Conservation (phyloP, 2,329 filamentous ascomycete species). For the Tolypocladium ovalisporum region DNA sequence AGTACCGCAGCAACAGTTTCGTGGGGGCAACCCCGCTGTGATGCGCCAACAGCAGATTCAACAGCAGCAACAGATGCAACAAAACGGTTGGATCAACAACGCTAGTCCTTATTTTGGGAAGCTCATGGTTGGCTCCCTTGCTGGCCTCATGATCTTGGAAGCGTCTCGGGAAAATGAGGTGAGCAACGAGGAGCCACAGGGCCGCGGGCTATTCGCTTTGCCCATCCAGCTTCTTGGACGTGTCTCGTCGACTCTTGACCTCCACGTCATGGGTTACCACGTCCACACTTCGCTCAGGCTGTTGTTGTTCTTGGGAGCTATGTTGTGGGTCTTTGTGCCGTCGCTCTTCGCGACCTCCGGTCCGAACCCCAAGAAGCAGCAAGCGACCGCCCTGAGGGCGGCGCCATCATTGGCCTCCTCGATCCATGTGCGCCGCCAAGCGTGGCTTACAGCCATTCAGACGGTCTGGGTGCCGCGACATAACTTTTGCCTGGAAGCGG, state of each 20-base stretch:
- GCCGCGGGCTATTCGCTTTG: slow-evolving; percentile 55
- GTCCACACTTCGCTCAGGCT: slow-evolving; percentile 42
- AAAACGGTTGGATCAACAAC: slow-evolving; percentile 42
- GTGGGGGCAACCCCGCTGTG: slow-evolving; percentile 28
- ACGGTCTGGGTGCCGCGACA: slow-evolving; percentile 86
- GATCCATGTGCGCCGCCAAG: slow-evolving; percentile 74
- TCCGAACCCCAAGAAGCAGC: slow-evolving; percentile 40
- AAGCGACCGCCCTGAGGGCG: slow-evolving; percentile 33
- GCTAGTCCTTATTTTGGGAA: slow-evolving; percentile 54
- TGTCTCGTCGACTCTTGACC: slow-evolving; percentile 34
- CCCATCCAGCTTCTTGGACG: slow-evolving; percentile 47
- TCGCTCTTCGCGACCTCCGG: slow-evolving; percentile 33
- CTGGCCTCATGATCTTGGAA: slow-evolving; percentile 85
- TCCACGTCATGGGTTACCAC: slow-evolving; percentile 45
- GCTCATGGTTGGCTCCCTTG: slow-evolving; percentile 86
- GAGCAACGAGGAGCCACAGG: slow-evolving; percentile 50
- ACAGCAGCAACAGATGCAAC: slow-evolving; percentile 37
- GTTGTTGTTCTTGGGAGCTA: slow-evolving; percentile 37
- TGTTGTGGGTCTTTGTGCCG: slow-evolving; percentile 45
- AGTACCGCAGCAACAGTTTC: slow-evolving; percentile 36
- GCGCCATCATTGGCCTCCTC: slow-evolving; percentile 69
- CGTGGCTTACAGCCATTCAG: slow-evolving; percentile 88
- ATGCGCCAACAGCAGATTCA: slow-evolving; percentile 47
- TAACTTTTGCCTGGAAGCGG: slow-evolving; percentile 74
- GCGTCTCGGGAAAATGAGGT: slow-evolving; percentile 59